These are phyloP conservation scores for Ceratobasidium theobromae DNA, from an alignment of 1,284 basidiomycete species.

Conservation along the genomic window DNA sequence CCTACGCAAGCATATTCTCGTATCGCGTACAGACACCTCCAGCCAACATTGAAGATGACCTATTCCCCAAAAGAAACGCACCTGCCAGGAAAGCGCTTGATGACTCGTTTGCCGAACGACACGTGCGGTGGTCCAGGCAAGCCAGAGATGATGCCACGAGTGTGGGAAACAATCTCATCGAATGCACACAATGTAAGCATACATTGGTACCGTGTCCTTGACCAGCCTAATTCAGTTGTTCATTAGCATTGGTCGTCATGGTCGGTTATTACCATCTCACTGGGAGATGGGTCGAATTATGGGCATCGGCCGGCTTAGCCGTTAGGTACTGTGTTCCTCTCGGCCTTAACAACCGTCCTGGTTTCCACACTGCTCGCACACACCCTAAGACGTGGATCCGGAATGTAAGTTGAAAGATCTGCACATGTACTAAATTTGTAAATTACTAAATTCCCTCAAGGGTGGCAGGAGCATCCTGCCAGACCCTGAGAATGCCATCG, in stretches of 20 bases:
- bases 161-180: slow-evolving; percentile 18
- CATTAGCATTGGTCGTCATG: slow-evolving; percentile 59
- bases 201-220: slow-evolving; percentile 41
- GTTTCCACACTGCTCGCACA: slow-evolving; percentile 59
- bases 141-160: slow-evolving; percentile 15
- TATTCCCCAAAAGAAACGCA: not conserved
- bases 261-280: slow-evolving; percentile 73
- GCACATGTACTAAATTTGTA: not conserved
- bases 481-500: slow-evolving; percentile 21
- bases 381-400: slow-evolving; percentile 45
- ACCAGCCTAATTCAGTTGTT: slow-evolving; percentile 47
- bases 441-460: not conserved
- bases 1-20: slow-evolving; percentile 32
- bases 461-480: slow-evolving; percentile 20
- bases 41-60: not conserved
- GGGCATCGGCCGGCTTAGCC: slow-evolving; percentile 52
- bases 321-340: slow-evolving; percentile 63
- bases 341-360: slow-evolving; percentile 66
- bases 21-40: slow-evolving; percentile 21
- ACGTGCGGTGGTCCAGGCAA: slow-evolving; percentile 9
- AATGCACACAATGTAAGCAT: slow-evolving; percentile 55
- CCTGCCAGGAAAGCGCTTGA: slow-evolving; percentile 42
- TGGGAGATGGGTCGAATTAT: slow-evolving; percentile 74
- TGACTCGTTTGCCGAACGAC: slow-evolving; percentile 62
- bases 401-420: not conserved